Base-by-base conservation (phyloP, 2,329 filamentous ascomycete genomes). In the Botrytis pseudocinerea region DNA sequence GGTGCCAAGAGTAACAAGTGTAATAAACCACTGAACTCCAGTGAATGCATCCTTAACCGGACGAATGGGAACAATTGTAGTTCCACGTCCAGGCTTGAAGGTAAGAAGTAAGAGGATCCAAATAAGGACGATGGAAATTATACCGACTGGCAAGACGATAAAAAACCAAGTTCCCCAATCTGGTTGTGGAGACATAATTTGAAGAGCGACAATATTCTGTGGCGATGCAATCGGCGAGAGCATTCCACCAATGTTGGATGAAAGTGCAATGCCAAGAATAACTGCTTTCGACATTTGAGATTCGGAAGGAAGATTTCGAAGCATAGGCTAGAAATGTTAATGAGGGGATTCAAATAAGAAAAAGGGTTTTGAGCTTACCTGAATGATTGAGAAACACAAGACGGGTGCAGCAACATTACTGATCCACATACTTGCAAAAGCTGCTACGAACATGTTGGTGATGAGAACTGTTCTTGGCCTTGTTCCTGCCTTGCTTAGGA, bases 81-180 rank as follows among this genome's bases (percentile, higher is more conserved):
- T 97, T 75, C 93, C 94, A 75, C 89, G 90, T 66, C 93, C 91
- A 0, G 95, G 95, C 71, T 92, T 88, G 87, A 99, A 99, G 0
- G 93, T 93, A 14, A 93, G 83, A 28, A 99, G 87, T 0, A 99
- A 88, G 38, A 99, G 86, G 1, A 92, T 77, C 96, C 96, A 99
- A 80, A 98, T 98, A 20, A 96, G 81, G 5, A 97, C 79, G 75
- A 99, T 92, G 1, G 92, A 96, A 72, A 98, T 89, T 77, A 97
- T 89, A 81, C 96, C 97, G 28, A 99, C 94, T 1, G 96, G 96
- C 35, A 99, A 89, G 40, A 94, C 91, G 78, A 99, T 90, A 83
- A 98, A 98, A 85, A 99, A 98, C 96, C 96, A 99, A 74, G 93
- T 89, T 32, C 93, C 92, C 96, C 96, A 99, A 22, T 93, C 94